Evolutionary conservation across 1,139 yeast species (phyloP).

Genomic region (Candida dubliniensis): DNA sequence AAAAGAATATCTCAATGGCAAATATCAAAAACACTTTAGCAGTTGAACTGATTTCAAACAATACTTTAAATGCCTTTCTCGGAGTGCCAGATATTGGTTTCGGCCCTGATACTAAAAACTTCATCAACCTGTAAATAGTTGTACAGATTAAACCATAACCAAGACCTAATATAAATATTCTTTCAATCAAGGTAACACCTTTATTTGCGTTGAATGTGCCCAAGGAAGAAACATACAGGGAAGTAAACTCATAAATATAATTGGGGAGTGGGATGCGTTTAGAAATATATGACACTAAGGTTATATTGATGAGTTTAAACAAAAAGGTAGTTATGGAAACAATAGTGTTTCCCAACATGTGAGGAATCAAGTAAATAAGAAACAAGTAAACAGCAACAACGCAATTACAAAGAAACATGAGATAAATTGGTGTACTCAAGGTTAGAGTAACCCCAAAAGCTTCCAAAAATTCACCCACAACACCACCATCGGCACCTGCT

Average conservation of each 20-base stretch:
- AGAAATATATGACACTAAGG: slow-evolving; percentile 9
- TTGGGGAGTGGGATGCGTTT: slow-evolving; percentile 9
- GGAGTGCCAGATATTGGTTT: slow-evolving; percentile 50
- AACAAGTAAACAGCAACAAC: slow-evolving; percentile 45
- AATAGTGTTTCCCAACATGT: slow-evolving; percentile 44
- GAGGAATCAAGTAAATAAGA: slow-evolving; percentile 55
- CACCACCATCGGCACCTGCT: slow-evolving; percentile 16
- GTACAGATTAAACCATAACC: slow-evolving; percentile 41
- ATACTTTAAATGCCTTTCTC: slow-evolving; percentile 49
- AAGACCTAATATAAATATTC: slow-evolving; percentile 29
- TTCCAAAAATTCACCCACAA: slow-evolving; percentile 31
- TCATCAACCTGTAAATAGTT: slow-evolving; percentile 36
- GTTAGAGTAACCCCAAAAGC: slow-evolving; percentile 38
- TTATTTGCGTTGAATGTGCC: slow-evolving; percentile 15
- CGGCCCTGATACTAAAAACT: slow-evolving; percentile 25
- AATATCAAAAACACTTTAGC: slow-evolving; percentile 74
- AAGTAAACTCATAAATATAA: slow-evolving; percentile 6
- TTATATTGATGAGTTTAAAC: slow-evolving; percentile 4
- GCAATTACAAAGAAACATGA: slow-evolving; percentile 40
- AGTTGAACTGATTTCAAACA: slow-evolving; percentile 56
- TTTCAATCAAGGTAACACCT: slow-evolving; percentile 30
- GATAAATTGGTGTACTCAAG: slow-evolving; percentile 35
- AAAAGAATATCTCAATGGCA: slow-evolving; percentile 74
- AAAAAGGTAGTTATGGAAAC: slow-evolving; percentile 17
- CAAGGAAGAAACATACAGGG: slow-evolving; percentile 5